Base-by-base conservation (phyloP, 2,329 filamentous ascomycete species). In the Aspergillus sp. region DNA sequence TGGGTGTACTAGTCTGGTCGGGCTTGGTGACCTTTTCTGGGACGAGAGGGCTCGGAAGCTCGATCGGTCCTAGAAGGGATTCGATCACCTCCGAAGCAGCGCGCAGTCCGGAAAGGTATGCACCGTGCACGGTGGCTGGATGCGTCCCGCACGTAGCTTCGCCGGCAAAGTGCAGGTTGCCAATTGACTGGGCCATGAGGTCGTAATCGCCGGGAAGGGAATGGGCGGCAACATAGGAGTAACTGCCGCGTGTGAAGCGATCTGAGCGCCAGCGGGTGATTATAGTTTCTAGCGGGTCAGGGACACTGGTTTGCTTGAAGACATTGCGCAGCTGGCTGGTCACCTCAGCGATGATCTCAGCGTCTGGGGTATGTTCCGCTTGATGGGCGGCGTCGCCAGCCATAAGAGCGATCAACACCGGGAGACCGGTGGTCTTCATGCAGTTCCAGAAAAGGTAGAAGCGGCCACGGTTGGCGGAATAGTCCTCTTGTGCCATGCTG, bases 391-490 rank as follows among this genome's bases (percentile, higher is more conserved):
- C 90, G 61, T 96, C 90, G 19, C 94, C 94, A 46, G 93, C 93
- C 93, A 99, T 96, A 24, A 99, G 80, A 8, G 90, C 94, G 55
- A 97, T 85, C 20, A 96, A 79, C 47, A 91, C 90, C 1, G 89
- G 94, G 33, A 95, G 78, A 1, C 95, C 95, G 43, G 89, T 91
- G 3, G 90, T 95, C 61, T 90, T 89, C 54, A 91, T 87, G 50
- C 91, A 90, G 64, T 99, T 97, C 83, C 96, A 97, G 83, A 96
- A 97, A 62, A 99, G 84, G 65, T 97, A 99, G 73, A 96, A 96
- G 20, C 92, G 87, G n/a, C 93, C 93, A 49, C 93, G 84, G 55
- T 85, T 86, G 3, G 81, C 77, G 4, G 85, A 79, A 65, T 97
- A 97, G 59, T 96, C 89, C 47, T 82, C 82, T 64, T 95, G 90